Percentiles rank a stretch among this genome's conserved stretches.
Evolutionary conservation across 2,329 filamentous ascomycete species (phyloP).

Genomic region (Berkeleyomyces rouxiae): DNA sequence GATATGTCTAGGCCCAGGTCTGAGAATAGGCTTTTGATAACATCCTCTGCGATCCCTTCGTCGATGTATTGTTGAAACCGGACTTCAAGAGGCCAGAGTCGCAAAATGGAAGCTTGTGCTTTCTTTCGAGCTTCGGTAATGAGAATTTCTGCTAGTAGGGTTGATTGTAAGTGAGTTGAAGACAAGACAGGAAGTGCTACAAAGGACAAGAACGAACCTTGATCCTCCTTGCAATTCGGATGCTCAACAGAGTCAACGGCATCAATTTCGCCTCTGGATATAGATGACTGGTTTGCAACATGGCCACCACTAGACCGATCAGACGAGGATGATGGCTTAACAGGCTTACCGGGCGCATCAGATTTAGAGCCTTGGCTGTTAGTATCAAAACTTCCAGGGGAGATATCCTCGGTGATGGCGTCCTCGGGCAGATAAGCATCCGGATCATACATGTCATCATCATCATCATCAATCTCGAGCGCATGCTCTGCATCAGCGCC

Average conservation of each 20-base stretch:
- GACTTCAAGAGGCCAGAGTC: slow-evolving; percentile 49
- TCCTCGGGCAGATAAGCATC: slow-evolving; percentile 6
- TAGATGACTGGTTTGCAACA: not conserved
- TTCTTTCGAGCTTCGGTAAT: slow-evolving; percentile 32
- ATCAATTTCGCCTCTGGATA: not conserved
- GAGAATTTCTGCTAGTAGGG: not conserved
- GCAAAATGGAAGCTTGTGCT: slow-evolving; percentile 51
- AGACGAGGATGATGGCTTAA: not conserved
- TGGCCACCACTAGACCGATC: not conserved
- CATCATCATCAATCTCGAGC: slow-evolving; percentile 11
- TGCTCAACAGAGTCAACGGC: not conserved
- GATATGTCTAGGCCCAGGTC: slow-evolving; percentile 46
- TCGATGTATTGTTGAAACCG: slow-evolving; percentile 56
- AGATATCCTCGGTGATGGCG: slow-evolving; percentile 1
- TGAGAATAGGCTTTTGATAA: slow-evolving; percentile 49
- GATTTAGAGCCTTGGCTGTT: slow-evolving; percentile 6
- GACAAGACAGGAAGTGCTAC: not conserved
- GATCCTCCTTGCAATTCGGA: not conserved
- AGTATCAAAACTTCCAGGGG: slow-evolving; percentile 2
- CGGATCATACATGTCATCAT: slow-evolving; percentile 13
- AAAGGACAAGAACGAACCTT: not conserved
- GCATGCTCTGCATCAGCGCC: not conserved
- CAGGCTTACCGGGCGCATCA: not conserved
- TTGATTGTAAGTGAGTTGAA: not conserved
- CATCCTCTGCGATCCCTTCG: slow-evolving; percentile 49